These are phyloP conservation scores for Echinosophora koreensis DNA, from an alignment of 306 rosid genomes.

Conservation along the genomic window DNA sequence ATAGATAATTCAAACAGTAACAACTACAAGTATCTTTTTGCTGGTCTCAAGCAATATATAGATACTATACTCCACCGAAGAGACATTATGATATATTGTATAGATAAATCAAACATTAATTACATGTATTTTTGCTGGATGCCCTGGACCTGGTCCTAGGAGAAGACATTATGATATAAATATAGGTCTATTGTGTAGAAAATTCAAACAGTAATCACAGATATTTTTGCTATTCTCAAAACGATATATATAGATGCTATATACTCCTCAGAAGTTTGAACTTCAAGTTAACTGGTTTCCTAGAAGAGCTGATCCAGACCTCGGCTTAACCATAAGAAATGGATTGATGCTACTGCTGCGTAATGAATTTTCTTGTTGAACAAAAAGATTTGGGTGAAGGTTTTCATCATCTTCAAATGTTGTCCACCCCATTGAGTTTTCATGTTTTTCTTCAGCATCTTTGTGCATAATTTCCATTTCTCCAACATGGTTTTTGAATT, in stretches of 20 bases:
- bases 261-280: neutral
- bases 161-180: neutral
- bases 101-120: neutral
- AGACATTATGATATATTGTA: neutral
- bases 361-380: slow-evolving; percentile 39
- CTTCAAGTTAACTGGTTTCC: no score
- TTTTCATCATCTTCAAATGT: slow-evolving; percentile 77
- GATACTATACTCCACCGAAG: no score
- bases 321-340: slow-evolving; percentile 40
- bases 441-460: slow-evolving; percentile 55
- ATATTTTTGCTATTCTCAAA: neutral
- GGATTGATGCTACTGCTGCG: slow-evolving; percentile 49
- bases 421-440: slow-evolving; percentile 66
- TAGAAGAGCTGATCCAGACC: no score
- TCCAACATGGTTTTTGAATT: slow-evolving; percentile 74
- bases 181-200: neutral
- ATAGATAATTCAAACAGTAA: neutral
- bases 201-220: neutral
- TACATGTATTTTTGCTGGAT: slow-evolving; percentile 9
- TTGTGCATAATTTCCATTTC: slow-evolving; percentile 63
- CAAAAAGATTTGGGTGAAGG: slow-evolving; percentile 72
- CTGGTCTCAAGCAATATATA: neutral
- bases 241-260: neutral
- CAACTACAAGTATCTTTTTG: neutral
- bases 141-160: neutral